Conservation (phyloP, 2,329 filamentous ascomycete genomes). For the Colletotrichum liaoningense region DNA sequence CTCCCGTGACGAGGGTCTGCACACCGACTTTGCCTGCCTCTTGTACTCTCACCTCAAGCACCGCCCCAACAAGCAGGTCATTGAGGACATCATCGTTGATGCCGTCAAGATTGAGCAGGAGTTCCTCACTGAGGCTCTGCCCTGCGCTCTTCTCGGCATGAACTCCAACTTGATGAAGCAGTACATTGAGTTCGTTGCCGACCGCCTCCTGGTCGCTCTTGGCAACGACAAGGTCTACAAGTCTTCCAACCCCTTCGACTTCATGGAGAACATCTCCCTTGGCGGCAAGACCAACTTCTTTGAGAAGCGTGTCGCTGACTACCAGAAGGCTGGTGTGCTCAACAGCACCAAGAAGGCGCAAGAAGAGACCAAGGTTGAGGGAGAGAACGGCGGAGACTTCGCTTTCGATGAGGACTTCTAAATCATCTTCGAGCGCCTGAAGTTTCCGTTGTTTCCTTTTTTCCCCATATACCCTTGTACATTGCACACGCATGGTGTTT, state of each 20-base stretch:
- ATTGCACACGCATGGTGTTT: slow-evolving; percentile 34
- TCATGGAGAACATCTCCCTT: slow-evolving; percentile 99
- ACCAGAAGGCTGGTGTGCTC: slow-evolving; percentile 99
- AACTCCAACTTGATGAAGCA: slow-evolving; percentile 98
- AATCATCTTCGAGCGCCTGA: slow-evolving; percentile 46
- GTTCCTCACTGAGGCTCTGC: slow-evolving; percentile 95
- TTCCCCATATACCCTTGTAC: slow-evolving; percentile 38
- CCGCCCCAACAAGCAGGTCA: slow-evolving; percentile 83
- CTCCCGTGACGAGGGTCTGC: slow-evolving; percentile 98
- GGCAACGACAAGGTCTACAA: slow-evolving; percentile 97
- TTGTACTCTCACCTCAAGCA: slow-evolving; percentile 97
- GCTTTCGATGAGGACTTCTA: slow-evolving; percentile 98
- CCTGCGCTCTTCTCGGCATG: slow-evolving; percentile 95
- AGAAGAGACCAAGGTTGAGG: slow-evolving; percentile 60
- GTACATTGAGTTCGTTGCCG: slow-evolving; percentile 99
- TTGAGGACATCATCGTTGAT: slow-evolving; percentile 91
- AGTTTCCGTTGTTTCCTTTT: slow-evolving; percentile 35
- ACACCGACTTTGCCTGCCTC: slow-evolving; percentile 98
- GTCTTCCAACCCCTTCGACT: slow-evolving; percentile 96
- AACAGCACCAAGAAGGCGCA: slow-evolving; percentile 84
- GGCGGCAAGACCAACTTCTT: slow-evolving; percentile 99
- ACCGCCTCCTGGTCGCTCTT: slow-evolving; percentile 91
- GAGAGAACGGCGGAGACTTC: slow-evolving; percentile 81
- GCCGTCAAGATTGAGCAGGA: slow-evolving; percentile 96
- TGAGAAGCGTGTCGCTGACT: slow-evolving; percentile 99